Conservation (phyloP, 2,329 filamentous ascomycete species). For the Pseudogymnoascus sp. region DNA sequence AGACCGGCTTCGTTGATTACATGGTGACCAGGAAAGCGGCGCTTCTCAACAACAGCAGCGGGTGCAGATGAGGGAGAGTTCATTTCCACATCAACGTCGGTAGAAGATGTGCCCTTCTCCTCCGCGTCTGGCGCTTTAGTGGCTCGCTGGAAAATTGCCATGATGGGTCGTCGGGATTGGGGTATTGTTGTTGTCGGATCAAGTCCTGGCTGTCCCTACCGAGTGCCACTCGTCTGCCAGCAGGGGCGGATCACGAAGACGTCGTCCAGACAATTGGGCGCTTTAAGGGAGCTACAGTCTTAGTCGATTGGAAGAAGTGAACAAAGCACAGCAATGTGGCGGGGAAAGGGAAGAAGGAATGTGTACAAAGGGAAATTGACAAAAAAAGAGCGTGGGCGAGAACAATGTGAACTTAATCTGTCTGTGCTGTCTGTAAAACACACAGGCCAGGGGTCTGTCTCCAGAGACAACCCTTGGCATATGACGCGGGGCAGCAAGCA, state of each 20-base stretch:
- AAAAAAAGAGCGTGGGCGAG: neutral
- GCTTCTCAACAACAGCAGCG: neutral
- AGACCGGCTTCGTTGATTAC: conserved; percentile 25
- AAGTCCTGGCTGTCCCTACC: neutral
- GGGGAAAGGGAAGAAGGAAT: neutral
- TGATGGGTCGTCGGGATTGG: neutral
- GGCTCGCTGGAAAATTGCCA: neutral
- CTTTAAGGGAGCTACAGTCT: neutral
- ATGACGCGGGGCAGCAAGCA: neutral
- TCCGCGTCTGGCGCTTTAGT: neutral
- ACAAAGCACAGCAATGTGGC: conserved; percentile 1
- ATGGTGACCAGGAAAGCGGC: neutral
- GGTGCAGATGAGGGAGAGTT: neutral
- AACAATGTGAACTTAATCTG: conserved; percentile 1
- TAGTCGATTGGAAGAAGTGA: neutral
- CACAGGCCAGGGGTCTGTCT: neutral
- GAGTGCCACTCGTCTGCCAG: neutral
- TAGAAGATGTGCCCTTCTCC: neutral
- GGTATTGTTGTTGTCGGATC: neutral
- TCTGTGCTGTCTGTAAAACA: neutral
- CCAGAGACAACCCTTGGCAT: neutral
- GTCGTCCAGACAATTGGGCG: neutral
- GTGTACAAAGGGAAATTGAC: conserved; percentile 6
- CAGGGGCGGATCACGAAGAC: neutral
- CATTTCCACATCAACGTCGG: neutral